Conservation (phyloP, 2,329 filamentous ascomycete genomes). For the Colletotrichum tanaceti region DNA sequence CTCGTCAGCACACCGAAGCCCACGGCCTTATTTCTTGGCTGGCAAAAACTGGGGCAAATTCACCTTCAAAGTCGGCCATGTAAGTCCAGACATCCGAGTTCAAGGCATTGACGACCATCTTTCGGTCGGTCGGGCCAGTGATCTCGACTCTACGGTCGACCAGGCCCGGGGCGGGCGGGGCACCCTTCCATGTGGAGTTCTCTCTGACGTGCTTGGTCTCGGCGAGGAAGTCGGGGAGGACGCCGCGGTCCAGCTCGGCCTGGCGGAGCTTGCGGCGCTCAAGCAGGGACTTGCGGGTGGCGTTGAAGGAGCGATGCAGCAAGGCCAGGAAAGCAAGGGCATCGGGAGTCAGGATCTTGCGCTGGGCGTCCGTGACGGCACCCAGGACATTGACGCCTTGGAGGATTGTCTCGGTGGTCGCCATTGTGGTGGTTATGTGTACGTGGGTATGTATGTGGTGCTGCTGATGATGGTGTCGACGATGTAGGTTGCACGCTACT, state of each 20-base stretch:
- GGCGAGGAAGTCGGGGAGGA: constrained; percentile 91
- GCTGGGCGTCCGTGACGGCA: constrained; percentile 78
- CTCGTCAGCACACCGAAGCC: constrained; percentile 11
- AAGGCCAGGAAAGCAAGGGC: constrained; percentile 93
- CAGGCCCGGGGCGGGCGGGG: constrained; percentile 89
- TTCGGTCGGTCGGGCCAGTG: constrained; percentile 94
- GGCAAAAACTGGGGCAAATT: constrained; percentile 6
- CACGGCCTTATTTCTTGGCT: not conserved
- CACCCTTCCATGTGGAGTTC: constrained; percentile 92
- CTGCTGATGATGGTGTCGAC: constrained; percentile 26
- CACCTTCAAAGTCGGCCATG: constrained; percentile 99
- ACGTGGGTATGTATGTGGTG: not conserved
- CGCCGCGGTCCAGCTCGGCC: constrained; percentile 90
- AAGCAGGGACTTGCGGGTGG: constrained; percentile 86
- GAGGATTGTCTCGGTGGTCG: constrained; percentile 74
- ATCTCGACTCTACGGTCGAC: constrained; percentile 96
- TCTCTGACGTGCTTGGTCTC: constrained; percentile 97
- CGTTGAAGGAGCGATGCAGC: constrained; percentile 94
- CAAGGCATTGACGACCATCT: constrained; percentile 98
- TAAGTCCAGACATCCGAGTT: constrained; percentile 98
- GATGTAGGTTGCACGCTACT: not conserved
- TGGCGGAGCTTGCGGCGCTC: constrained; percentile 88
- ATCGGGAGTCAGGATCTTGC: constrained; percentile 91
- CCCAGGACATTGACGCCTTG: constrained; percentile 70
- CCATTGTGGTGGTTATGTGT: constrained; percentile 62